Evolutionary conservation across 495 filamentous ascomycete genomes (phyloP).

Genomic region (Penicillium bovifimosum): DNA sequence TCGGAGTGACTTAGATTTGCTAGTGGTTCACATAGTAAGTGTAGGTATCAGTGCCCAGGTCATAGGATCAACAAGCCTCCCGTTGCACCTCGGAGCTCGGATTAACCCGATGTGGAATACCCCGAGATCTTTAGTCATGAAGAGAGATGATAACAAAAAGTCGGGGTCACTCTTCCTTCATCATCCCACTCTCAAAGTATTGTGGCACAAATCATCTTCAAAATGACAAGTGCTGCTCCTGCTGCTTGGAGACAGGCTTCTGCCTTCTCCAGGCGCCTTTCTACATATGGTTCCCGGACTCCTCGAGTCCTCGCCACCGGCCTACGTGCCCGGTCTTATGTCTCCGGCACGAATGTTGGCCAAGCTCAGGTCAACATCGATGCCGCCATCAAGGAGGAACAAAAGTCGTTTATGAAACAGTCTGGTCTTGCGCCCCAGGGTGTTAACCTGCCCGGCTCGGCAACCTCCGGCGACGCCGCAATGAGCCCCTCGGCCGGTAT

Average conservation of each 20-base stretch:
- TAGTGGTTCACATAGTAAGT: too few species aligned
- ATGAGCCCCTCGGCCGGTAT: conserved; percentile 83
- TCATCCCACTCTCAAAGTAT: conserved; percentile 21
- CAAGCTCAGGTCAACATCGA: conserved; percentile 80
- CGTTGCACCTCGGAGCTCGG: conserved; percentile 4
- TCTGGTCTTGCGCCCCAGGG: conserved; percentile 56
- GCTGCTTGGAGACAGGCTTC: conserved; percentile 73
- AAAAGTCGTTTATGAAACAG: conserved; percentile 68
- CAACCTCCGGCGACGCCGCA: conserved; percentile 56
- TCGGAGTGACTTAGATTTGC: too few species aligned
- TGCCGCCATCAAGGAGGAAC: conserved; percentile 75
- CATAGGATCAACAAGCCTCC: too few species aligned
- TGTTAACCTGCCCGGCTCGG: conserved; percentile 52
- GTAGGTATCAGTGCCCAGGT: too few species aligned
- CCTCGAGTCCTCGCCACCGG: conserved; percentile 38
- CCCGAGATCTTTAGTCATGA: conserved; percentile 8
- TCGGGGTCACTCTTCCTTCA: conserved; percentile 3
- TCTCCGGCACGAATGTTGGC: conserved; percentile 73
- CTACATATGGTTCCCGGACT: conserved; percentile 44
- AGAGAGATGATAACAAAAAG: conserved; percentile 6
- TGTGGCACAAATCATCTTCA: conserved; percentile 19
- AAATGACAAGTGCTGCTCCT: conserved; percentile 69
- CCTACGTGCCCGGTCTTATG: conserved; percentile 56
- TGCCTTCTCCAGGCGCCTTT: conserved; percentile 53
- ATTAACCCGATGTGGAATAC: conserved; percentile 9